phyloP scores from a whole-genome alignment of 1,284 basidiomycete species.

The Sporisorium exsertum region DNA sequence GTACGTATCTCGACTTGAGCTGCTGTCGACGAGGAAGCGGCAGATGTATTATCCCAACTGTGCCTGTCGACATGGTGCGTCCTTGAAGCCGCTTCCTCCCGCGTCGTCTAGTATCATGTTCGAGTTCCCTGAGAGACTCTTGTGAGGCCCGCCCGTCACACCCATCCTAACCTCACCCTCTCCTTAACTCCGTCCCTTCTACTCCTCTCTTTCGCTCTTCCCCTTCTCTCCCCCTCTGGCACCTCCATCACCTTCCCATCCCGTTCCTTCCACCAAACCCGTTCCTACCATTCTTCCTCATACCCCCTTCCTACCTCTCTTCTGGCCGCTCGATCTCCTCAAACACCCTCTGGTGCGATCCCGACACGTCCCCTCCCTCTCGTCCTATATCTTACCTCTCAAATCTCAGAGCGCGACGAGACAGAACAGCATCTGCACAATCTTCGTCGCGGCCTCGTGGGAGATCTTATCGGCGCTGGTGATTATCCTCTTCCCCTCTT shows the following conservation, averaged over 20 bases:
- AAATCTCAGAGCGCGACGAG: slow-evolving; percentile 16
- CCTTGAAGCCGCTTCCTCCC: background rate
- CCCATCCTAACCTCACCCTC: slow-evolving; percentile 20
- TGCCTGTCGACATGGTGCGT: background rate
- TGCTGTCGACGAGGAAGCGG: slow-evolving; percentile 3
- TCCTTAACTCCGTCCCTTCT: background rate
- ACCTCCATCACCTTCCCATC: background rate
- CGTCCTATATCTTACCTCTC: background rate
- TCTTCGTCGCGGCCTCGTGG: slow-evolving; percentile 39
- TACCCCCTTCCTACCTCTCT: background rate
- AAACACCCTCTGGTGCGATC: background rate
- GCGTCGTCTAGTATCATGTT: background rate
- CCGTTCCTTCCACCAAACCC: background rate
- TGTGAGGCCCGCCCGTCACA: slow-evolving; percentile 3
- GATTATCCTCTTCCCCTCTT: slow-evolving; percentile 32
- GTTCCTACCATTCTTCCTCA: background rate
- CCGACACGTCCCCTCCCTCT: background rate
- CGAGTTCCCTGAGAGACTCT: background rate
- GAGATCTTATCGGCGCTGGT: slow-evolving; percentile 50
- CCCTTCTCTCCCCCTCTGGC: background rate
- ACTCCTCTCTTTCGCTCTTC: background rate
- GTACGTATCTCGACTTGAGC: slow-evolving; percentile 24
- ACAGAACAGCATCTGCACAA: slow-evolving; percentile 23
- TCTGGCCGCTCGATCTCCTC: slow-evolving; percentile 17
- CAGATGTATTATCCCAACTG: background rate